phyloP scores from a whole-genome alignment of 2,329 filamentous ascomycete species.

The Penicillium sumatraense region DNA sequence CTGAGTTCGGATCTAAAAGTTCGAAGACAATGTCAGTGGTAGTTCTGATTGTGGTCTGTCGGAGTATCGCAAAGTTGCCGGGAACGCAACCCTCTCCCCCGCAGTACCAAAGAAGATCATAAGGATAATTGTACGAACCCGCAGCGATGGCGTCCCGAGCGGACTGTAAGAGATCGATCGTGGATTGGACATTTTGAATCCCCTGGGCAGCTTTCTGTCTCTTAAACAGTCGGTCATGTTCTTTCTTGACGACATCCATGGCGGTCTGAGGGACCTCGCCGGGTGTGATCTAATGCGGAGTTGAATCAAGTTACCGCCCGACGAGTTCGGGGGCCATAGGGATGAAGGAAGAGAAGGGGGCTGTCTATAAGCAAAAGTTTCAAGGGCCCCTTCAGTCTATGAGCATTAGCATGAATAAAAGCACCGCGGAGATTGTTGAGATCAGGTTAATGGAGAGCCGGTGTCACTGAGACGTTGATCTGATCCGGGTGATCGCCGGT shows the following conservation, averaged over 20 bases:
- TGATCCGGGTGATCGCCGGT: constrained; percentile 23
- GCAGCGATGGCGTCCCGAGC: constrained; percentile 75
- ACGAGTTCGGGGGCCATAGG: constrained; percentile 31
- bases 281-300: constrained; percentile 31
- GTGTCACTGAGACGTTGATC: constrained; percentile 3
- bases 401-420: background rate
- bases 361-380: background rate
- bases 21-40: constrained; percentile 8
- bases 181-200: constrained; percentile 78
- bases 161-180: constrained; percentile 75
- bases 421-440: background rate
- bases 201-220: constrained; percentile 71
- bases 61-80: background rate
- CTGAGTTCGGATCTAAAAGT: constrained; percentile 66
- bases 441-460: background rate
- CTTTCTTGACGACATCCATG: constrained; percentile 72
- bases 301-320: constrained; percentile 33
- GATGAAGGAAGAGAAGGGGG: constrained; percentile 1
- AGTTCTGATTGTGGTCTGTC: constrained; percentile 1
- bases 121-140: constrained; percentile 54
- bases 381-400: background rate
- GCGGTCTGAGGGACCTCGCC: constrained; percentile 15
- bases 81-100: background rate
- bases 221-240: constrained; percentile 73
- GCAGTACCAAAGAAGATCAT: background rate